Conservation (phyloP, 2,329 filamentous ascomycete species). For the Fusarium papillatum region DNA sequence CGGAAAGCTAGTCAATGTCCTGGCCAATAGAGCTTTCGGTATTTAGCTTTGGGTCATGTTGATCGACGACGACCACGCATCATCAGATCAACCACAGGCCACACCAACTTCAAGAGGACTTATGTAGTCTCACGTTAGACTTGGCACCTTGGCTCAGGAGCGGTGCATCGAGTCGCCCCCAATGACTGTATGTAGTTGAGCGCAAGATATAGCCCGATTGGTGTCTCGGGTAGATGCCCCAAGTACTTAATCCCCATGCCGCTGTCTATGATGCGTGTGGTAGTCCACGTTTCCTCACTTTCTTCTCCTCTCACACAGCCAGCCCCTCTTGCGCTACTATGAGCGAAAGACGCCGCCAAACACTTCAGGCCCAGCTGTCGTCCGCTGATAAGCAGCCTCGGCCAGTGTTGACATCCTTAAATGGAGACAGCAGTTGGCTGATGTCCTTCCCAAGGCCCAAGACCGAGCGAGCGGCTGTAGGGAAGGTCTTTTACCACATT, state of each 20-base stretch:
- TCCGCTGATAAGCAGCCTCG: slow-evolving; percentile 4
- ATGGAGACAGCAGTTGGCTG: slow-evolving; percentile 52
- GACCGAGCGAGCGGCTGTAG: slow-evolving; percentile 28
- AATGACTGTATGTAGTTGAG: neutral
- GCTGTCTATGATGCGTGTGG: neutral
- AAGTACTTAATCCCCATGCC: neutral
- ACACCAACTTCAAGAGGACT: neutral
- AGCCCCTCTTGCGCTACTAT: neutral
- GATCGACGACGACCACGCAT: neutral
- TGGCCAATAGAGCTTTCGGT: neutral
- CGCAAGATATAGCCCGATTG: neutral
- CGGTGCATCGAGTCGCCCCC: neutral
- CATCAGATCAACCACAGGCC: neutral
- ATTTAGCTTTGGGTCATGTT: neutral
- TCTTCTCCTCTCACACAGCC: neutral
- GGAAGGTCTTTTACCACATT: slow-evolving; percentile 48
- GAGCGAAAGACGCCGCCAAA: neutral
- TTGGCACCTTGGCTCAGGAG: neutral
- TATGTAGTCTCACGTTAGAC: neutral
- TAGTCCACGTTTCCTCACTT: neutral
- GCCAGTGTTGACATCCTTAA: slow-evolving; percentile 48
- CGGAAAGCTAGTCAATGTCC: neutral
- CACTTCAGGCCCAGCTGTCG: neutral
- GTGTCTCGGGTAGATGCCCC: neutral
- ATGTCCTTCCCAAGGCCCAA: slow-evolving; percentile 48